Base-by-base conservation (phyloP, 805 yeast species). In the Yarrowia deformans region DNA sequence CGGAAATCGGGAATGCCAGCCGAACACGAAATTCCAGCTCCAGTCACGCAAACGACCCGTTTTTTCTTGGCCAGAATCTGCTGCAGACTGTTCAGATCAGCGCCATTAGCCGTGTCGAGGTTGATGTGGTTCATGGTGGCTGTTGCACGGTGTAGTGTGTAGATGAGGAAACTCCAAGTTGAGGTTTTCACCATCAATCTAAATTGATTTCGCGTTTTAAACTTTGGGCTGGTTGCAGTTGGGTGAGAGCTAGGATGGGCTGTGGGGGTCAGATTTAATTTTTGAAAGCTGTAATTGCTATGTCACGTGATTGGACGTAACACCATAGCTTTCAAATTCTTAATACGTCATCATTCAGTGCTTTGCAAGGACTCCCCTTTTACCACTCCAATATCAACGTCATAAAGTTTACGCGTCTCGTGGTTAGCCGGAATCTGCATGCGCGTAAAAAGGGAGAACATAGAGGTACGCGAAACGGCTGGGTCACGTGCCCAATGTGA, bases 11-110 rank as follows among this genome's bases (percentile, higher is more conserved):
- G 99, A 58, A 94, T 95, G 0, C 99, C 98, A 0, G 98, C 98
- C 76, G 90, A 91, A 77, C 97, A 92, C 16, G 97, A 91, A 70
- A 94, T 92, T 0, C 99, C 99, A 1, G 99, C 99, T 8, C 99
- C 98, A 0, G 97, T 93, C 68, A 93, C 81, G 4, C 90, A 83
- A 23, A 90, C 82, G n/a, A 88, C 80, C 73, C 84, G 87, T 68
- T 84, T 81, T 60, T 87, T 77, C 72, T 84, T 84, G 71, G 77
- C 78, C 1, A 87, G 79, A 46, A 74, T 66, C 72, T 80, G 81
- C 67, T 82, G 79, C 29, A 85, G 81, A 67, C 79, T 79, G 69
- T 70, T 60, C 77, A 79, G 49, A 34, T 69, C 69, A 14, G 49
- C 29, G 8, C 48, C 69, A 10, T 19, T 56, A 8, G 50, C 67